These are phyloP conservation scores for Articulospora tetracladia DNA, from an alignment of 495 filamentous ascomycete species.

Conservation along the genomic window DNA sequence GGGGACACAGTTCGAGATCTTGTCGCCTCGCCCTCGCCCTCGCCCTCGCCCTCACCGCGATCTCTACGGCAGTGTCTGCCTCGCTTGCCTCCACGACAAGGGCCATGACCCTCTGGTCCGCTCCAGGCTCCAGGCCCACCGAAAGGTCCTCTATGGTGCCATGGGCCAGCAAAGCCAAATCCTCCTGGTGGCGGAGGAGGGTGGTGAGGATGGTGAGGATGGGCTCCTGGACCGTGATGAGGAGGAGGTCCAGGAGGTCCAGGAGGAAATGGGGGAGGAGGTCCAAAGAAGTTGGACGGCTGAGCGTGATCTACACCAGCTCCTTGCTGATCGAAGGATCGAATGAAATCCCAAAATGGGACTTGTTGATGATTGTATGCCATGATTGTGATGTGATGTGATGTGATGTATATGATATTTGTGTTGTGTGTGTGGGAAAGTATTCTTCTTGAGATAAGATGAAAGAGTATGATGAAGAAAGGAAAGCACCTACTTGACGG, in stretches of 20 bases:
- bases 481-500: background rate
- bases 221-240: background rate
- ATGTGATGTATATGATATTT: slow-evolving; percentile 12
- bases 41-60: background rate
- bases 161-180: background rate
- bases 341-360: slow-evolving; percentile 24
- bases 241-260: background rate
- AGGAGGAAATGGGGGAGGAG: background rate
- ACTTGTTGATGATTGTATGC: slow-evolving; percentile 25
- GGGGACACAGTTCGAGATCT: slow-evolving; percentile 7
- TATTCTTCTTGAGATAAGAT: slow-evolving; percentile 16
- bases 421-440: slow-evolving; percentile 9
- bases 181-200: background rate
- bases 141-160: background rate
- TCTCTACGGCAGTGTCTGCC: slow-evolving; percentile 10
- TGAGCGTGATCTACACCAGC: slow-evolving; percentile 23
- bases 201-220: background rate
- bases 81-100: background rate
- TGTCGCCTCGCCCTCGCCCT: background rate
- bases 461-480: slow-evolving; percentile 9
- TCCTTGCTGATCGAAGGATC: slow-evolving; percentile 12
- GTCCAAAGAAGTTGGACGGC: background rate
- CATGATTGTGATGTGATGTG: slow-evolving; percentile 15
- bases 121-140: slow-evolving; percentile 3
- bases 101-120: slow-evolving; percentile 3